These are phyloP conservation scores for Barnettozyma botsteinii DNA, from an alignment of 805 yeast species.

Conservation along the genomic window DNA sequence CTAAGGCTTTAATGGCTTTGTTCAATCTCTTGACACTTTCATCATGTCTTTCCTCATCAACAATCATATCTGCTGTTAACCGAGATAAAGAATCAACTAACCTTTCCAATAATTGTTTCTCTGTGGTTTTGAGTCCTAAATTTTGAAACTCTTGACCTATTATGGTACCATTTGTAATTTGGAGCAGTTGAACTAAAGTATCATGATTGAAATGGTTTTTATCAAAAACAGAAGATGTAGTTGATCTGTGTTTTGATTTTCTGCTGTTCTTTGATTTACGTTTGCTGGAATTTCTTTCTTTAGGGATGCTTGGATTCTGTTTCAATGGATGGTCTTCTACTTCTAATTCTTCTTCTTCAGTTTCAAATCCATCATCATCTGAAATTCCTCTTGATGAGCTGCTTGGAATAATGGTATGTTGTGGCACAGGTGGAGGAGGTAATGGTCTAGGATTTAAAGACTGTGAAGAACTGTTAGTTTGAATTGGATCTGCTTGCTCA, in stretches of 20 bases:
- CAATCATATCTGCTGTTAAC: constrained; percentile 84
- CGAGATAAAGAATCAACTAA: constrained; percentile 80
- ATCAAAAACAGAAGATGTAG: constrained; percentile 10
- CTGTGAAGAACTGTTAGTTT: not conserved
- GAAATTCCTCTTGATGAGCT: not conserved
- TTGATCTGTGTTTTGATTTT: constrained; percentile 4
- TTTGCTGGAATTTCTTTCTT: not conserved
- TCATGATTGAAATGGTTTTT: constrained; percentile 26
- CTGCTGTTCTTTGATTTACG: not conserved
- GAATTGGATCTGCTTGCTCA: not conserved
- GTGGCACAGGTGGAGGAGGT: constrained; percentile 27
- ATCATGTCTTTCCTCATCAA: constrained; percentile 73
- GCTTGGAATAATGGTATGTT: constrained; percentile 17
- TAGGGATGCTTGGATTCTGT: constrained; percentile 3
- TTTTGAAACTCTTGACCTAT: constrained; percentile 60
- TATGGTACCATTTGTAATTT: constrained; percentile 36
- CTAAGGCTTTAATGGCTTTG: constrained; percentile 78
- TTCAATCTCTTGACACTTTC: constrained; percentile 77
- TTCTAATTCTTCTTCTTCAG: constrained; percentile 23
- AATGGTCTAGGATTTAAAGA: constrained; percentile 18
- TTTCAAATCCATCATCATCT: constrained; percentile 23
- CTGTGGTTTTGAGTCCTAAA: constrained; percentile 67
- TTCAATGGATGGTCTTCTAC: not conserved
- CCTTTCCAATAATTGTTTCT: constrained; percentile 74
- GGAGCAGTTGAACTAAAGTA: constrained; percentile 31